Conservation (phyloP, 768 basidiomycete genomes). For the Goffeauzyma gilvescens region DNA sequence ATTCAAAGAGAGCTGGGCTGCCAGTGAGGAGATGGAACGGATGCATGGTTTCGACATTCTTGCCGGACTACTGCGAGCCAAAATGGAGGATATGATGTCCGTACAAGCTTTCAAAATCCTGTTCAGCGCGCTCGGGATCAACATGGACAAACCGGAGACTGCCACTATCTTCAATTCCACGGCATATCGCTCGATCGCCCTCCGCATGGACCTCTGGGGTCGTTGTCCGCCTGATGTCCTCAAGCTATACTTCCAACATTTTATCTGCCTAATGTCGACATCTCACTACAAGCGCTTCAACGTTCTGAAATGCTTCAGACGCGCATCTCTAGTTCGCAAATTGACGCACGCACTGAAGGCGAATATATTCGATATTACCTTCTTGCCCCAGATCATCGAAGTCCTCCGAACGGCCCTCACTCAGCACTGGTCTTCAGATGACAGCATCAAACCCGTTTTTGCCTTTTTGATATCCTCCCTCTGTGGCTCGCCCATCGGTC, state of each 20-base stretch:
- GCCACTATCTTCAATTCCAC: conserved; percentile 64
- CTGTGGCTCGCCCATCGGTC: too few relatives aligned
- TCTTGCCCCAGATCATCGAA: conserved; percentile 42
- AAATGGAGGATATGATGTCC: conserved; percentile 52
- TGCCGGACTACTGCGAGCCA: conserved; percentile 50
- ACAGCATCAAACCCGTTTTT: conserved; percentile 56
- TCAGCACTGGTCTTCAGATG: conserved; percentile 19
- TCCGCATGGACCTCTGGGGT: conserved; percentile 84
- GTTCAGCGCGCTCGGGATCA: conserved; percentile 70
- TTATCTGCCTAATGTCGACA: conserved; percentile 48
- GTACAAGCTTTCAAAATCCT: conserved; percentile 61
- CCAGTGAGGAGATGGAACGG: conserved; percentile 84
- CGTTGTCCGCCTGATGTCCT: conserved; percentile 54
- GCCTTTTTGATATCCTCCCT: conserved; percentile 70
- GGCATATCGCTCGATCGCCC: conserved; percentile 62
- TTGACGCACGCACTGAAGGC: conserved; percentile 67
- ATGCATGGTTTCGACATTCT: conserved; percentile 83
- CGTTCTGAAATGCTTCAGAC: conserved; percentile 49
- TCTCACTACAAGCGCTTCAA: conserved; percentile 67
- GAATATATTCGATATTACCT: conserved; percentile 50
- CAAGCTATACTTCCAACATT: conserved; percentile 59
- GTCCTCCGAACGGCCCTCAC: conserved; percentile 16
- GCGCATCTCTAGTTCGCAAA: conserved; percentile 51
- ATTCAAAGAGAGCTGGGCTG: conserved; percentile 69
- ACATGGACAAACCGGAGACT: conserved; percentile 62